Base-by-base conservation (phyloP, 1,139 yeast species). In the Komagataea norvegica region DNA sequence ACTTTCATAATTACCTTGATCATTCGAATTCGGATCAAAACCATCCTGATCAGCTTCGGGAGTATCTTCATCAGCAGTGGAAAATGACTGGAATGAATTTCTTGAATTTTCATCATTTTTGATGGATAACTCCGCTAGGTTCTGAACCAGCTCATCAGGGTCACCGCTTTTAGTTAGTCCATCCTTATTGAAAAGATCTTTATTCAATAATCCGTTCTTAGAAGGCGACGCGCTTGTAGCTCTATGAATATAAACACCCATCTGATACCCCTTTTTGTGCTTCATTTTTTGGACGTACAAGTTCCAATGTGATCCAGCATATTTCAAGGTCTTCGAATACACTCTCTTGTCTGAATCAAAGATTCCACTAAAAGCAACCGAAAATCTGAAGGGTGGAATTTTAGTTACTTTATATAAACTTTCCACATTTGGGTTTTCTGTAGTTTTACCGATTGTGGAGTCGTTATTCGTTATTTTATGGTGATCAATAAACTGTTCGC, bases 271-370 rank as follows among this genome's bases (percentile, higher is more conserved):
- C 33, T 63, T 62, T 35, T 67, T 68, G 24, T 56, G 52, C 11
- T 62, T 59, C 25, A 67, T 65, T 42, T 69, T 72, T 42, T 72
- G 77, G 25, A 72, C 59, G 48, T 74, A 74, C 10, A 74, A 54
- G 45, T 70, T 72, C 79, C 79, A 74, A 47, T 67, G 70, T 11
- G 77, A 71, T 0, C 79, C 79, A 9, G 77, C 77, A 46, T 72
- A 73, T 76, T 78, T 73, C 31, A 70, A 60, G 0, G 74, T 67
- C 38, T 68, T 65, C 8, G 74, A 68, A 47, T 72, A 73, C 1
- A 70, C 68, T 31, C 77, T 56, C 44, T 65, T 66, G 15, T 65
- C 73, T 4, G 67, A 62, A 16, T 60, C 56, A n/a, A 73, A 55
- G 3, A 72, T 65, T 36, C 70, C 65, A 10, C 67, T 61, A 53